Evolutionary conservation across 192 early-diverging fungal species (phyloP), one percentile per base, ranked within the genome.

Genomic region (Chytriomyces sp.): DNA sequence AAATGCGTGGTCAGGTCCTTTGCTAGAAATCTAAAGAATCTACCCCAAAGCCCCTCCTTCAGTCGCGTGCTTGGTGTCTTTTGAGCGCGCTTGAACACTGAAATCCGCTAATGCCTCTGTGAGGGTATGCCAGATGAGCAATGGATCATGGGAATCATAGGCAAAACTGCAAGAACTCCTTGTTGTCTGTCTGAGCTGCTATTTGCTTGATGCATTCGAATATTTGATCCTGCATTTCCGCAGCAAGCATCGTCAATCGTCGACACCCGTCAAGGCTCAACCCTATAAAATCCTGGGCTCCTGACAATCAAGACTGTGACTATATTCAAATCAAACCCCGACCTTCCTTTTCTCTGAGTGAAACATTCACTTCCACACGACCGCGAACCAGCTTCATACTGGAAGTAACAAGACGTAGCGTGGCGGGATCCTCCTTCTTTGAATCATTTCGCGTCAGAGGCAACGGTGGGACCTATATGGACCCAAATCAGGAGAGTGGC

Each of bases 301-400:
- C 93, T 95, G 19, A 99, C 75, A 57, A 99, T 94, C 12, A 98
- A 83, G n/a, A 92, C 95, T 73, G 98, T 99, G 75, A 98, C 88
- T 53, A 99, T 83, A 49, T 89, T 86, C 85, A 99, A 96, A 77
- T 98, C 90, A 19, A 99, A 78, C 76, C 92, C 41, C 90, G 86
- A 67, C 28, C 63, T 66, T 32, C 98, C 98, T 72, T 90, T 92
- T 62, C 96, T 71, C 98, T 99, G 54, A 92, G 84, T n/a, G 96
- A 96, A 33, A 99, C 90, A 3, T 91, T 87, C 6, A 85, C 78
- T 77, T 99, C 98, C 30, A 99, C 93, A 10, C 94, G 83, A 77
- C 96, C 95, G 25, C 93, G 85, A 6, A 97, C 93, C 59, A 99
- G 88, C 0, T 96, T 99, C 95, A 98, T 97, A 64, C 90, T 90